phyloP scores from a whole-genome alignment of 1,284 basidiomycete genomes.

The Tilletia caries region DNA sequence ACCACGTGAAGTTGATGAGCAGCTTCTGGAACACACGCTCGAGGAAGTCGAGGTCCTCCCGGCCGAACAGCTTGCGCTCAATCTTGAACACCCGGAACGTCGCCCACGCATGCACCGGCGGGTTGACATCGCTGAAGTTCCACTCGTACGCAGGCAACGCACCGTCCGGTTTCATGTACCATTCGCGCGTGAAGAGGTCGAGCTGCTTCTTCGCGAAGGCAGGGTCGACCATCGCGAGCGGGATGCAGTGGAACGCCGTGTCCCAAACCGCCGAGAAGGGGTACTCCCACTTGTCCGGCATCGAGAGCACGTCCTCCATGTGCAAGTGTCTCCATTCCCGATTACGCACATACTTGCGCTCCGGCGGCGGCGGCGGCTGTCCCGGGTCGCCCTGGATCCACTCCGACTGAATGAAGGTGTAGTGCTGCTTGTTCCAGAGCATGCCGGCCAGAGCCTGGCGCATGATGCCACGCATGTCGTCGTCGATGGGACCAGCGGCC shows the following conservation, averaged over 20 bases:
- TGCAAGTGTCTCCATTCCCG: slow-evolving; percentile 76
- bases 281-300: slow-evolving; percentile 98
- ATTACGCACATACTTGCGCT: slow-evolving; percentile 81
- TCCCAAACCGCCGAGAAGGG: slow-evolving; percentile 64
- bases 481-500: slow-evolving; percentile 67
- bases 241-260: slow-evolving; percentile 96
- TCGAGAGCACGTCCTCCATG: slow-evolving; percentile 90
- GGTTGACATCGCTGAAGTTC: slow-evolving; percentile 97
- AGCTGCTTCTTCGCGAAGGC: slow-evolving; percentile 95
- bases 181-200: slow-evolving; percentile 90
- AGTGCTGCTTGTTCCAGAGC: slow-evolving; percentile 96
- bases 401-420: slow-evolving; percentile 90
- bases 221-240: slow-evolving; percentile 89
- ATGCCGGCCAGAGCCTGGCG: slow-evolving; percentile 96
- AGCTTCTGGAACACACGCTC: slow-evolving; percentile 98
- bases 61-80: slow-evolving; percentile 87
- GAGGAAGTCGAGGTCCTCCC: slow-evolving; percentile 84
- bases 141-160: slow-evolving; percentile 98
- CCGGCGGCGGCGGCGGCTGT: slow-evolving; percentile 87
- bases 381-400: slow-evolving; percentile 93
- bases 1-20: slow-evolving; percentile 95
- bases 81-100: slow-evolving; percentile 63
- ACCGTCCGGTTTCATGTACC: slow-evolving; percentile 97
- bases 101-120: slow-evolving; percentile 90
- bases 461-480: slow-evolving; percentile 93